Evolutionary conservation across 352 stramenopile species (phyloP).

Genomic region (Phytophthora tentaculata): DNA sequence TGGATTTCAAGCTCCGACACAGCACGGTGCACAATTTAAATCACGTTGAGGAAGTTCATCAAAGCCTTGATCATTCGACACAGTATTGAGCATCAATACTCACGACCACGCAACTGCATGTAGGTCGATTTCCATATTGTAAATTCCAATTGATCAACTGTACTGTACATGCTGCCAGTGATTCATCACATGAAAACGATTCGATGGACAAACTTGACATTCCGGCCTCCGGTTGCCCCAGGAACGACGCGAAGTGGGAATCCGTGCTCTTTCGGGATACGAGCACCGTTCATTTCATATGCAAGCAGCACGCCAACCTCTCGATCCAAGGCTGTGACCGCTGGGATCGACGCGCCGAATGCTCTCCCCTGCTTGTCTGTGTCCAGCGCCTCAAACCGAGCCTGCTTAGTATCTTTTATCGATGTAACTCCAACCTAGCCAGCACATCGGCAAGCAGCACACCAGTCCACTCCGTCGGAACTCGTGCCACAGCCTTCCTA

Average conservation of each 20-base stretch:
- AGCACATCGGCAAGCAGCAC: slow-evolving; percentile 91
- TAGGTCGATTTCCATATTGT: too few species aligned
- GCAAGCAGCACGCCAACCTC: slow-evolving; percentile 93
- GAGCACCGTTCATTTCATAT: slow-evolving; percentile 94
- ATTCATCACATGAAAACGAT: slow-evolving; percentile 52
- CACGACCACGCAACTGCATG: background rate
- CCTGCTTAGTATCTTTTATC: slow-evolving; percentile 34
- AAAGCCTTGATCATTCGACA: too few species aligned
- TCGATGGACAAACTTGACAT: slow-evolving; percentile 94
- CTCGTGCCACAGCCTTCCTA: slow-evolving; percentile 56
- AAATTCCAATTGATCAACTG: background rate
- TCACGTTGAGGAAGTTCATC: too few species aligned
- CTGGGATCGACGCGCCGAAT: slow-evolving; percentile 81
- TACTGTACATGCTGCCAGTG: background rate
- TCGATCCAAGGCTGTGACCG: slow-evolving; percentile 88
- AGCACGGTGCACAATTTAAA: too few species aligned
- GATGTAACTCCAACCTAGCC: slow-evolving; percentile 56
- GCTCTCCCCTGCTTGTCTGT: slow-evolving; percentile 45
- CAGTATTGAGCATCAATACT: background rate
- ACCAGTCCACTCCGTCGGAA: slow-evolving; percentile 90
- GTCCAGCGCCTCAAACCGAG: slow-evolving; percentile 66
- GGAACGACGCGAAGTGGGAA: slow-evolving; percentile 93
- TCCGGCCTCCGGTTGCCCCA: slow-evolving; percentile 86
- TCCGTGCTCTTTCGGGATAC: slow-evolving; percentile 92
- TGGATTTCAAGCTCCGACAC: background rate